These are phyloP conservation scores for Blastocladiella britannica DNA, from an alignment of 192 early-diverging fungal species.

Conservation along the genomic window DNA sequence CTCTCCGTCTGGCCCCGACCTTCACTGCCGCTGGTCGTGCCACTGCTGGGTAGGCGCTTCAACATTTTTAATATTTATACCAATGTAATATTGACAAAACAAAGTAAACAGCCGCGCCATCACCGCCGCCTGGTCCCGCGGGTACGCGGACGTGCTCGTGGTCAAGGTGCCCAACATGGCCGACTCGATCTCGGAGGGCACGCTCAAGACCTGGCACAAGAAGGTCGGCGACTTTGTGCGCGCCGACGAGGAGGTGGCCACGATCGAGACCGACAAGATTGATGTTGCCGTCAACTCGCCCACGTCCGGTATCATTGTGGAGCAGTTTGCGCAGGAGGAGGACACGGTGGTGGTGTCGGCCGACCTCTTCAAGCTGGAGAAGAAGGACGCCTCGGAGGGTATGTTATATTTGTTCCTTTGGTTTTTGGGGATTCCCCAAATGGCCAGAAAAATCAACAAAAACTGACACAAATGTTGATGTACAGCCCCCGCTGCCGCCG, in stretches of 20 bases:
- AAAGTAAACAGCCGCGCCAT: no score
- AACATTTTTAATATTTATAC: no score
- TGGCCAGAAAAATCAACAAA: no score
- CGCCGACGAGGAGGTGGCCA: constrained; percentile 86
- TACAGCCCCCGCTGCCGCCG: constrained; percentile 9
- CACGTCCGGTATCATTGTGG: constrained; percentile 67
- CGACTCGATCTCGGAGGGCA: constrained; percentile 96
- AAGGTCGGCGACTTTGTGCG: constrained; percentile 87
- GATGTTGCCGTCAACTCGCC: constrained; percentile 97
- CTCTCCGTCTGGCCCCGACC: no score
- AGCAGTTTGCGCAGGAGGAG: constrained; percentile 62
- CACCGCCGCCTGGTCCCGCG: no score
- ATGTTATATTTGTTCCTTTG: background rate
- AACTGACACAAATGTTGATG: no score
- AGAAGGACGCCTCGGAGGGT: constrained; percentile 43
- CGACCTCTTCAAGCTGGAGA: constrained; percentile 83
- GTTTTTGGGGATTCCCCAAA: background rate
- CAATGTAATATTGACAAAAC: no score
- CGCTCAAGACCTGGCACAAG: constrained; percentile 86
- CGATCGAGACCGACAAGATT: constrained; percentile 98
- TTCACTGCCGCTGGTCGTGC: no score
- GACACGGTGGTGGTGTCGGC: constrained; percentile 75
- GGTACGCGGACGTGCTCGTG: constrained; percentile 50
- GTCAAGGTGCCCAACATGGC: constrained; percentile 92
- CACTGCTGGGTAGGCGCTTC: no score